Conservation (phyloP, 2,329 filamentous ascomycete genomes). For the Aspergillus spinulosporus region DNA sequence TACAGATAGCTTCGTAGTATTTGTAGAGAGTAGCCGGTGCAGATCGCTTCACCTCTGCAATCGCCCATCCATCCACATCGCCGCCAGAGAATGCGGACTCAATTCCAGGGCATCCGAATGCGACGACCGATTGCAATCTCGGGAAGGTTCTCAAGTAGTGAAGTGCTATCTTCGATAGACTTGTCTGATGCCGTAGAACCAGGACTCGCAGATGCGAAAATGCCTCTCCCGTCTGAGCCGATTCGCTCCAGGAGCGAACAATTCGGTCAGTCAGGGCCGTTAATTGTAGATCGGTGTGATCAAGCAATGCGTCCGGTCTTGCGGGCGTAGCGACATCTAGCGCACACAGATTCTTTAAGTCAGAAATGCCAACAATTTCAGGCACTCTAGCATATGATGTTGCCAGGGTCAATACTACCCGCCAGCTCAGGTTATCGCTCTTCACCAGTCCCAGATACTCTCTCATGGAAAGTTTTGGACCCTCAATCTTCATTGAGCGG, state of each 20-base stretch:
- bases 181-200: slow-evolving; percentile 35
- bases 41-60: slow-evolving; percentile 1
- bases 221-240: slow-evolving; percentile 30
- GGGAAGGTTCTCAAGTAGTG: slow-evolving; percentile 38
- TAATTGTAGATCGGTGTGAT: slow-evolving; percentile 14
- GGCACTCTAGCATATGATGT: slow-evolving; percentile 31
- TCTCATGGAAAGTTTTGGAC: slow-evolving; percentile 31
- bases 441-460: slow-evolving; percentile 40
- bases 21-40: slow-evolving; percentile 18
- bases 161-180: slow-evolving; percentile 35
- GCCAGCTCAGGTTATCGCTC: slow-evolving; percentile 36
- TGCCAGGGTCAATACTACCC: slow-evolving; percentile 37
- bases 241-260: slow-evolving; percentile 45
- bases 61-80: slow-evolving; percentile 33
- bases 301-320: slow-evolving; percentile 14
- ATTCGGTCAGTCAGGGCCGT: slow-evolving; percentile 41
- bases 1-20: slow-evolving; percentile 19
- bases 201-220: slow-evolving; percentile 43
- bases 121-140: slow-evolving; percentile 36
- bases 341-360: slow-evolving; percentile 42
- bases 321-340: slow-evolving; percentile 37
- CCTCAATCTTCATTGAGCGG: slow-evolving; percentile 34
- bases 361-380: slow-evolving; percentile 42
- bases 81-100: slow-evolving; percentile 22
- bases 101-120: slow-evolving; percentile 35